Base-by-base conservation (phyloP, 2,329 filamentous ascomycete species). In the Stagonosporopsis cucurbitacearum region DNA sequence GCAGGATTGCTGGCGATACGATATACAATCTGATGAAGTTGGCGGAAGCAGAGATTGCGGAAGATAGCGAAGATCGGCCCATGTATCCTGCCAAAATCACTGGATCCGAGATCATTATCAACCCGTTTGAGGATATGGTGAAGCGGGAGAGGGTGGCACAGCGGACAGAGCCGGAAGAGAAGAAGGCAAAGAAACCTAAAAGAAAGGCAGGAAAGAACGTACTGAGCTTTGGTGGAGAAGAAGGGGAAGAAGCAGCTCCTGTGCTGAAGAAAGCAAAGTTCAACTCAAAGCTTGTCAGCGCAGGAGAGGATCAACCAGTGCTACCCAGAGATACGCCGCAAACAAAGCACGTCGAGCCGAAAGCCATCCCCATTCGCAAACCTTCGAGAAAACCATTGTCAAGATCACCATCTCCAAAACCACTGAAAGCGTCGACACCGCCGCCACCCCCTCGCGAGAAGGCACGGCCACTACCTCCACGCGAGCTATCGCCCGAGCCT, bases 21-120 rank as follows among this genome's bases (percentile, higher is more conserved):
- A 95, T 99, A 51, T 99, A 96, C 79, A 98, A 97, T 74, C 76
- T 99, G 69, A 88, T 93, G 70, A 96, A 93, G 77, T 96, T 98
- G 82, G 92, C 90, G 19, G 93, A 98, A 72, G 86, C 86, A 0
- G 95, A 98, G 71, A 80, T 96, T 17, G 85, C 88, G 20, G 79
- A 78, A n/a, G 88, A 91, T 50, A 88, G 87, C 15, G 88, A 85
- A 6, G 94, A 98, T 61, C 84, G 92, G 58, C 94, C 94, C 2
- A 77, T 96, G 44, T 99, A 96, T 74, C 89, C 94, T 0, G 86
- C 92, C 32, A 92, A 88, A 74, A 88, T 99, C 55, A 87, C 86
- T 4, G 80, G 82, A 19, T 80, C 90, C 25, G 90, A 95, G 74
- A 86, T 96, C 19, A 74, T 95, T 60, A 85, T 92, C 43, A 95